Conservation (phyloP, 805 yeast species). For the Wickerhamiella bombiphila region DNA sequence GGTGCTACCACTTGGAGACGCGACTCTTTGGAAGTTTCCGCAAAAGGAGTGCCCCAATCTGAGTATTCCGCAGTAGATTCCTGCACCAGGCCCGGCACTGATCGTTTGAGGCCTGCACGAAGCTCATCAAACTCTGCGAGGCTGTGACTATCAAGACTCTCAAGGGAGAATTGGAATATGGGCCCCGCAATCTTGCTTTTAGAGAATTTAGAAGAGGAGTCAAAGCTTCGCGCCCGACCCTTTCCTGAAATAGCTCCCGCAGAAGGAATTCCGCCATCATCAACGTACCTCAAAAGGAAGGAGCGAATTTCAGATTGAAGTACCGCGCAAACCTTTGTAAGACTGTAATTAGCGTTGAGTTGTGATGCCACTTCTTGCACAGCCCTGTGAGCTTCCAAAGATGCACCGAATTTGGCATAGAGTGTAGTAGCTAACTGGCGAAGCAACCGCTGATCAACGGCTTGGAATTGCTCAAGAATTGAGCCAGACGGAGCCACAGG, state of each 20-base stretch:
- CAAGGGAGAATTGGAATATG: conserved; percentile 15
- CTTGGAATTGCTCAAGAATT: conserved; percentile 11
- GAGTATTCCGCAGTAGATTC: conserved; percentile 6
- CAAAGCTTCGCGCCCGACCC: conserved; percentile 3
- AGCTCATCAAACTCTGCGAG: conserved; percentile 26
- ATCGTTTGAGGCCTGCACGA: conserved; percentile 35
- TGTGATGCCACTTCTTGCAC: conserved; percentile 37
- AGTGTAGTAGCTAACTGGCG: conserved; percentile 58
- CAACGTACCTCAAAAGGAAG: conserved; percentile 14
- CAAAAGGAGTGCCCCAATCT: conserved; percentile 18
- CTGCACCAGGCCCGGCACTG: conserved; percentile 59
- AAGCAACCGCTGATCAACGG: conserved; percentile 29
- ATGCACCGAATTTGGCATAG: conserved; percentile 46
- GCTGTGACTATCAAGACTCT: conserved; percentile 22
- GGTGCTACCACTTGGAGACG: conserved; percentile 19
- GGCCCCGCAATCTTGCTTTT: conserved; percentile 6
- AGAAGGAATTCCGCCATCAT: conserved; percentile 1
- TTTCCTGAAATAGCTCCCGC: not conserved
- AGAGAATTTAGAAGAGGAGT: not conserved
- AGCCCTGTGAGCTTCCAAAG: conserved; percentile 56
- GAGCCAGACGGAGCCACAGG: conserved; percentile 2
- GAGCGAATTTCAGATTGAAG: conserved; percentile 28
- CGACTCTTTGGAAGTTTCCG: conserved; percentile 14
- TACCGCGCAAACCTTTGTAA: conserved; percentile 31
- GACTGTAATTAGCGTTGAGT: conserved; percentile 22